phyloP scores from a whole-genome alignment of 805 yeast species.

The Kodamaea nitidulidarum region DNA sequence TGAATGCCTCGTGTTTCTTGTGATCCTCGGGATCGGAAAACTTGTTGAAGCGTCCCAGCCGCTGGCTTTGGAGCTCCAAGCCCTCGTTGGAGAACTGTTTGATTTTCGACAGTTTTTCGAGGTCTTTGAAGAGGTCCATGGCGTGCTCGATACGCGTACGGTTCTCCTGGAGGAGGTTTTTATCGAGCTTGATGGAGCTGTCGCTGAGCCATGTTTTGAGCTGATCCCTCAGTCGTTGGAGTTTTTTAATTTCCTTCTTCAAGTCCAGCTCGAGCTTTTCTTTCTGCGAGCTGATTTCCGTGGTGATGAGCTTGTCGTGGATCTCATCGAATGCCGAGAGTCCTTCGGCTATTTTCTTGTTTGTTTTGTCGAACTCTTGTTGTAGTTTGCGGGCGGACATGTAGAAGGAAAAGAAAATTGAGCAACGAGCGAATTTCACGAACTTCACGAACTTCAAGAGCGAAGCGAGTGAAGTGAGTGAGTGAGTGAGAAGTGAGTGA shows the following conservation, averaged over 20 bases:
- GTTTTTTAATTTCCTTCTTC: conserved; percentile 90
- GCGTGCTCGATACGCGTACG: conserved; percentile 74
- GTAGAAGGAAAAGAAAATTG: conserved; percentile 1
- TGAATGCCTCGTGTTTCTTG: conserved; percentile 68
- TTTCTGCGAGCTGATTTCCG: conserved; percentile 83
- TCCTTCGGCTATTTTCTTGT: conserved; percentile 88
- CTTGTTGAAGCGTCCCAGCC: conserved; percentile 20
- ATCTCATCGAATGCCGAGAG: conserved; percentile 77
- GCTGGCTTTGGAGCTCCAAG: conserved; percentile 56
- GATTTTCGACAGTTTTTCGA: conserved; percentile 88
- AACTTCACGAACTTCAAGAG: too few species aligned
- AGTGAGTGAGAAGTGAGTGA: too few species aligned
- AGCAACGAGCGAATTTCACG: too few species aligned
- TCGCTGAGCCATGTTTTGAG: conserved; percentile 92
- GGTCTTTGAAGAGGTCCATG: conserved; percentile 94
- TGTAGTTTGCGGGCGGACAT: conserved; percentile 46
- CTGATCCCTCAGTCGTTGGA: conserved; percentile 91
- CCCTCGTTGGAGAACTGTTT: conserved; percentile 95
- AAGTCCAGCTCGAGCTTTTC: conserved; percentile 90
- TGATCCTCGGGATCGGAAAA: conserved; percentile 72
- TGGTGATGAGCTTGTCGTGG: conserved; percentile 76
- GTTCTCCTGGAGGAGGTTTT: conserved; percentile 49
- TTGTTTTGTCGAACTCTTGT: conserved; percentile 87
- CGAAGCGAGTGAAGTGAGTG: too few species aligned
- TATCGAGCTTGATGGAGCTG: conserved; percentile 78